phyloP scores from a whole-genome alignment of 768 basidiomycete genomes.

The Filobasidium wieringae region DNA sequence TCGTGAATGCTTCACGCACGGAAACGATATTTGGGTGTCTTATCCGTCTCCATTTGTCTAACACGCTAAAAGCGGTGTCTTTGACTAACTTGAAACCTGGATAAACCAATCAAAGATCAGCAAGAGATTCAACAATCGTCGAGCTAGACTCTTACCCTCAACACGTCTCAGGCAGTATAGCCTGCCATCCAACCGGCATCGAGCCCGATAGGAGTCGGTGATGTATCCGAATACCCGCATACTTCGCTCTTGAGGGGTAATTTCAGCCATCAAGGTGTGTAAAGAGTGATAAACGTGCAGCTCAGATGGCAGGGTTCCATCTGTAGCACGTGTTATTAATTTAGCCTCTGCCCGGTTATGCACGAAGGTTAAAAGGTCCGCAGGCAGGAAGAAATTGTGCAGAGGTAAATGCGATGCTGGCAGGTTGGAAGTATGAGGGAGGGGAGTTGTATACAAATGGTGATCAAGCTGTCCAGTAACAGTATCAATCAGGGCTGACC shows the following conservation, averaged over 20 bases:
- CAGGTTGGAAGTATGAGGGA: slow-evolving; percentile 49
- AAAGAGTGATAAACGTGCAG: slow-evolving; percentile 83
- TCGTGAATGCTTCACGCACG: slow-evolving; percentile 87
- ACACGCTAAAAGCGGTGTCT: slow-evolving; percentile 64
- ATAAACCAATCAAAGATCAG: slow-evolving; percentile 1
- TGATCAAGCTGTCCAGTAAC: slow-evolving; percentile 59
- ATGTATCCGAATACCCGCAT: slow-evolving; percentile 72
- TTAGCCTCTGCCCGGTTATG: slow-evolving; percentile 36
- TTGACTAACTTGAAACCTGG: slow-evolving; percentile 72
- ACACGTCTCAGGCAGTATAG: slow-evolving; percentile 69
- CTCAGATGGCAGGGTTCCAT: slow-evolving; percentile 64
- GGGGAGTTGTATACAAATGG: slow-evolving; percentile 70
- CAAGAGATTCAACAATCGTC: not conserved
- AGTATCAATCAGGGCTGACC: not conserved
- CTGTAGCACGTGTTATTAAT: slow-evolving; percentile 29
- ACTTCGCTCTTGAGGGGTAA: slow-evolving; percentile 48
- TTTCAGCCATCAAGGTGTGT: slow-evolving; percentile 56
- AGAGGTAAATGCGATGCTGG: slow-evolving; percentile 39
- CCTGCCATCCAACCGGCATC: slow-evolving; percentile 60
- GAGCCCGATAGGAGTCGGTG: slow-evolving; percentile 72
- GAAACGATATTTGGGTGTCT: slow-evolving; percentile 74
- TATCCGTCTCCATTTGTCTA: slow-evolving; percentile 76
- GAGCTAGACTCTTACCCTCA: slow-evolving; percentile 53
- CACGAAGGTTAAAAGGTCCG: slow-evolving; percentile 43
- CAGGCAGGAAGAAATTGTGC: slow-evolving; percentile 68